These are phyloP conservation scores for Nephelium lappaceum DNA, from an alignment of 345 rosid genomes.

Conservation along the genomic window DNA sequence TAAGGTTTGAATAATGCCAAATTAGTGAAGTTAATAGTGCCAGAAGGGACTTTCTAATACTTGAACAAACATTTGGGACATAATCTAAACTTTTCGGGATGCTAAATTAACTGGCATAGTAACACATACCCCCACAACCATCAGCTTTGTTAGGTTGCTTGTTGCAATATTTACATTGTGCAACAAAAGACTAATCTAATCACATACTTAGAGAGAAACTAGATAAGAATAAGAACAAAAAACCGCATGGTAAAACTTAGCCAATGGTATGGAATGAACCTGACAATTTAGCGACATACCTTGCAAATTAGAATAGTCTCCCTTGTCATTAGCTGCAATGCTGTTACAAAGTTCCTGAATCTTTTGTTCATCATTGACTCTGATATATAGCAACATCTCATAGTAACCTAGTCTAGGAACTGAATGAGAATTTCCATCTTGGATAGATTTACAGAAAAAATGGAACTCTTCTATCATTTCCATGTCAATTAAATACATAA, in stretches of 20 bases:
- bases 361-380: conserved; percentile 51
- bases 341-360: conserved; percentile 54
- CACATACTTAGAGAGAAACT: background rate
- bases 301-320: conserved; percentile 36
- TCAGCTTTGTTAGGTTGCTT: conserved; percentile 7
- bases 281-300: conserved; percentile 38
- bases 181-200: background rate
- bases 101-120: background rate
- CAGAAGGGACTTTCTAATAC: background rate
- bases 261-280: background rate
- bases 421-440: conserved; percentile 39
- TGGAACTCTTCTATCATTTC: conserved; percentile 69
- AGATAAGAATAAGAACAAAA: background rate
- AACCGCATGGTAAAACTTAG: conserved; percentile 11
- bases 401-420: conserved; percentile 68
- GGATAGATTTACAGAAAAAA: conserved; percentile 38
- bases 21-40: background rate
- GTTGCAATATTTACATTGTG: background rate
- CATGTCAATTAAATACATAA: conserved; percentile 63
- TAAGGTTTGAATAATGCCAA: background rate
- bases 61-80: background rate
- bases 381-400: conserved; percentile 76
- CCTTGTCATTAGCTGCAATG: conserved; percentile 31
- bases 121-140: background rate
- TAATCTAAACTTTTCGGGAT: background rate